Evolutionary conservation across 306 rosid genomes (phyloP).

Genomic region (Ormosia emarginata): DNA sequence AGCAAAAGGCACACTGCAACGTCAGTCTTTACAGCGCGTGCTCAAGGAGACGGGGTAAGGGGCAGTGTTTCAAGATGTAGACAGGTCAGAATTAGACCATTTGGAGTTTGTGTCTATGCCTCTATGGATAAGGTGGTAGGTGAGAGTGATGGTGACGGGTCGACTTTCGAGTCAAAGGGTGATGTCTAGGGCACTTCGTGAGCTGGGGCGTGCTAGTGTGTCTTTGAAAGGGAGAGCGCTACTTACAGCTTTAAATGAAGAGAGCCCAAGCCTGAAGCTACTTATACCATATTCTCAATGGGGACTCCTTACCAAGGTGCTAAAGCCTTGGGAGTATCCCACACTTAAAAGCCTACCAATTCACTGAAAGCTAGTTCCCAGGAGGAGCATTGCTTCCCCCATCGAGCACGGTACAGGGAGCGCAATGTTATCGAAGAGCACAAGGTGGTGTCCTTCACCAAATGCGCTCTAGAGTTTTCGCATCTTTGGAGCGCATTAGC

Average conservation of each 20-base stretch:
- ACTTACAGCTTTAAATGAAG: not conserved
- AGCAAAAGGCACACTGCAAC: not conserved
- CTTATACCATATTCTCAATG: not conserved
- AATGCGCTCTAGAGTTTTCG: not conserved
- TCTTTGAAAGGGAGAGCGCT: not conserved
- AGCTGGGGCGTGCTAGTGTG: not conserved
- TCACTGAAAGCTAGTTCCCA: not conserved
- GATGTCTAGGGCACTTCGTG: not conserved
- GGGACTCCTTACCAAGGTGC: not conserved
- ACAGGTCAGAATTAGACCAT: not conserved
- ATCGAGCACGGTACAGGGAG: not conserved
- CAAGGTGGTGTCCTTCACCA: not conserved
- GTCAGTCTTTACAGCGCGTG: not conserved
- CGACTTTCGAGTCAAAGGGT: not conserved
- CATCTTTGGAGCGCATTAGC: not conserved
- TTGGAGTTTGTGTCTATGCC: not conserved
- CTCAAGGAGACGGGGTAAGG: not conserved
- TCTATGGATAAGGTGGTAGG: not conserved
- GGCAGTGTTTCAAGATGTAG: not conserved
- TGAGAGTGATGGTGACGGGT: not conserved
- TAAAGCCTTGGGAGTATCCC: not conserved
- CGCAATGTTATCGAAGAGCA: not conserved
- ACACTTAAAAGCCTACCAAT: not conserved
- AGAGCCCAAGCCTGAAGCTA: not conserved
- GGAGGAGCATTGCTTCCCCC: not conserved